Percentiles rank a stretch among this genome's conserved stretches.
Evolutionary conservation across 441 rosid species (phyloP).

Genomic region (Dalechampia spathulata): DNA sequence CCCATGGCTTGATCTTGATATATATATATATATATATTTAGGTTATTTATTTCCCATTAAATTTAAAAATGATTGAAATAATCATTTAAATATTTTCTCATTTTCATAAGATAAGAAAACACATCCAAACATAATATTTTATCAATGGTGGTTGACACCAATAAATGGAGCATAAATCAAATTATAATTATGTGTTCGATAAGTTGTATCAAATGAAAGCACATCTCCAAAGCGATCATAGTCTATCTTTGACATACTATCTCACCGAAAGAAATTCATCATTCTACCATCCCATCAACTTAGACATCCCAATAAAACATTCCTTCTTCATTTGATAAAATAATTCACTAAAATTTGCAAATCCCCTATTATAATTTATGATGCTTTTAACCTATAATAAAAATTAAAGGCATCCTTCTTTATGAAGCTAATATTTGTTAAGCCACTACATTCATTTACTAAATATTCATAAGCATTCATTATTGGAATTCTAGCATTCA

Average conservation of each 20-base stretch:
- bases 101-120: not conserved
- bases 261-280: not conserved
- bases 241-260: not conserved
- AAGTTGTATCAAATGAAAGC: constrained; percentile 2
- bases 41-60: not conserved
- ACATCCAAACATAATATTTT: not conserved
- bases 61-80: not conserved
- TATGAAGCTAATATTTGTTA: not conserved
- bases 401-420: not conserved
- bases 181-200: constrained; percentile 1
- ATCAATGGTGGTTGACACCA: not conserved
- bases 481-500: not conserved
- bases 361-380: not conserved
- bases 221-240: constrained; percentile 9
- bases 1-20: not conserved
- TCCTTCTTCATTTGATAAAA: not conserved
- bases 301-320: not conserved
- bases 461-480: not conserved
- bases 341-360: not conserved
- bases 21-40: not conserved
- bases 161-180: not conserved
- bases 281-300: not conserved
- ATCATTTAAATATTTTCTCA: not conserved
- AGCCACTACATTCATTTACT: not conserved
- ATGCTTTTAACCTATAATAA: not conserved